Evolutionary conservation across 805 yeast species (phyloP).

Genomic region (Groenewaldozyma tartarivorans): DNA sequence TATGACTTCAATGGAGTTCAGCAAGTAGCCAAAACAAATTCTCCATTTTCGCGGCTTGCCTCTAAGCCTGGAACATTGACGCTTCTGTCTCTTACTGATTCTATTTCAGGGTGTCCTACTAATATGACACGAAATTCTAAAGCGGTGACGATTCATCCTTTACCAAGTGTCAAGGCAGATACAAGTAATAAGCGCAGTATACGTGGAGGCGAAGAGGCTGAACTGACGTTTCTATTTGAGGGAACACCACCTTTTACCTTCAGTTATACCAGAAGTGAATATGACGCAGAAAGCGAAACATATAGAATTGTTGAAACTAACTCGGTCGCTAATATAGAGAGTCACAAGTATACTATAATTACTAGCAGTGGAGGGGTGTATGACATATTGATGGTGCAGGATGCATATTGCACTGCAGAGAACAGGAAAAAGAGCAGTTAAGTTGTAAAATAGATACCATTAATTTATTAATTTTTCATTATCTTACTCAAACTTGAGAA

Average conservation of each 20-base stretch:
- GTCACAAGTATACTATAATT: constrained; percentile 55
- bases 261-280: constrained; percentile 69
- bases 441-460: not conserved
- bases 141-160: constrained; percentile 39
- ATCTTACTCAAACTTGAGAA: not conserved
- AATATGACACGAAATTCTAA: constrained; percentile 23
- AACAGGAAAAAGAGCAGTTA: too few species aligned
- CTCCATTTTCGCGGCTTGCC: constrained; percentile 60
- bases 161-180: constrained; percentile 66
- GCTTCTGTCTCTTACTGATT: constrained; percentile 62
- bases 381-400: constrained; percentile 84
- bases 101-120: constrained; percentile 56
- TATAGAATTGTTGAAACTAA: constrained; percentile 49
- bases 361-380: constrained; percentile 89
- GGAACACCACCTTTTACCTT: constrained; percentile 90
- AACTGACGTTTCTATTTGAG: constrained; percentile 66
- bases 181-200: constrained; percentile 41
- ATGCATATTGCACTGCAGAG: constrained; percentile 53
- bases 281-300: constrained; percentile 26
- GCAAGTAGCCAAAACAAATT: constrained; percentile 45
- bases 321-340: constrained; percentile 51
- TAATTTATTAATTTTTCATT: not conserved
- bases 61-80: constrained; percentile 70
- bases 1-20: constrained; percentile 61
- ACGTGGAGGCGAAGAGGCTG: constrained; percentile 92